Evolutionary conservation across 257 asterid genomes (phyloP), one percentile per base, ranked within the genome.

Genomic region (Euphrasia confusa): DNA sequence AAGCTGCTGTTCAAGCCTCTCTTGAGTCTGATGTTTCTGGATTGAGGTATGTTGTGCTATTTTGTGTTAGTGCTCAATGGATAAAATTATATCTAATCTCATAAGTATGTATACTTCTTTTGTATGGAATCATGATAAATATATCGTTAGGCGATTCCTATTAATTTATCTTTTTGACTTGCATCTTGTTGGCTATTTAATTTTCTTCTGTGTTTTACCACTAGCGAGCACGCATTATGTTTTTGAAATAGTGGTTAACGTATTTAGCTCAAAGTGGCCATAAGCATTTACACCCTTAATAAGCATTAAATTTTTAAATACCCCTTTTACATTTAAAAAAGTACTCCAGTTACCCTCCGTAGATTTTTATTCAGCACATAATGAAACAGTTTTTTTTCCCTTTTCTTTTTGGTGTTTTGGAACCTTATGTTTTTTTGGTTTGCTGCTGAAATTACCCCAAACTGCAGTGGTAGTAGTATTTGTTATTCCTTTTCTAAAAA

Each of bases 1-100:
- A 89, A 76, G 95, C 89, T 71, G 97, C 95, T 62, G 89, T 89
- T 67, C 91, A 85, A 77, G 96, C 96, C 73, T 93, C 97, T 68
- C 95, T 93, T 68, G 84, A 85, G 65, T 74, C 94, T 54, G 96
- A 89, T 79, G 81, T 83, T 68, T 84, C 97, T 69, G 99, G 95
- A 61, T 96, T 93, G 69, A 89, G 95, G 99, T 89, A 76, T 62
- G 59, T 52, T 21, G 18, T 53, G 8, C 12, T 53, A 37, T 1
- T 53, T 13, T 21, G 35, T 37, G 42, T 37, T 37, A 8, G 42
- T 37, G 3, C 42, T 37, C 42, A 37, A 37, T 37, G 42, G 0
- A 37, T 37, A 37, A 7, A 37, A 37, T 37, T 8, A 37, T 37
- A 37, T 37, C 42, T 8, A 37, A 8, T 37, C 10, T 37, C 42